Evolutionary conservation across 345 rosid species (phyloP).

Genomic region (Syzygium grande): DNA sequence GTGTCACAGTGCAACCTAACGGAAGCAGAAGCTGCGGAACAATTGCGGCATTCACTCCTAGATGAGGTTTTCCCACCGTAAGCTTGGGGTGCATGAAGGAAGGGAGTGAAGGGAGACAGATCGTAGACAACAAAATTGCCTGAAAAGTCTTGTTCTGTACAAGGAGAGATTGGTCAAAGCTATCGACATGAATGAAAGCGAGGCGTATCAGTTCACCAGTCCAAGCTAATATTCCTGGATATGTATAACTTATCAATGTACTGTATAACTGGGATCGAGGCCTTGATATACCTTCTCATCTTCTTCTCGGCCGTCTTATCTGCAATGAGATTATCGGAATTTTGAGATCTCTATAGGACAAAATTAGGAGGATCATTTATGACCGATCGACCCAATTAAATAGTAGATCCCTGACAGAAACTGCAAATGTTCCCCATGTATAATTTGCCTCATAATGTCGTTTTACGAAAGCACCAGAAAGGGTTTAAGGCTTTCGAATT

Average conservation of each 20-base stretch:
- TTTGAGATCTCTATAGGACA: neutral
- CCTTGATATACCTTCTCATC: conserved; percentile 65
- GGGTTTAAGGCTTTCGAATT: neutral
- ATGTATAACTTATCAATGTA: conserved; percentile 69
- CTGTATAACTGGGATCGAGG: conserved; percentile 48
- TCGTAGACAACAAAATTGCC: neutral
- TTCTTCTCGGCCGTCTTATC: conserved; percentile 70
- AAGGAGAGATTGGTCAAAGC: neutral
- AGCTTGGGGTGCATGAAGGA: neutral
- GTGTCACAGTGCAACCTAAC: neutral
- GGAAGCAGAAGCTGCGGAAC: neutral
- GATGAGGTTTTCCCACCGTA: neutral
- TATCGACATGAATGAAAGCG: neutral
- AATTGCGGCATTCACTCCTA: neutral
- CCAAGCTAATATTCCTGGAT: conserved; percentile 63
- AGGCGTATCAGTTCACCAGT: conserved; percentile 39
- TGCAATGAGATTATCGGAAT: conserved; percentile 7
- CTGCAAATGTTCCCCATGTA: neutral
- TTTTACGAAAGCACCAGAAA: neutral
- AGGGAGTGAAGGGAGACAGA: neutral
- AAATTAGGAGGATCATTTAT: neutral
- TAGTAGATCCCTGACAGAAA: neutral
- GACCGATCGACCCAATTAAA: neutral
- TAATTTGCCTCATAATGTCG: neutral
- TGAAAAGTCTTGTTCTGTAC: neutral